Percentiles rank a stretch among this genome's conserved stretches.
Conservation (phyloP, 2,329 filamentous ascomycete genomes). For the Geosmithia flava region DNA sequence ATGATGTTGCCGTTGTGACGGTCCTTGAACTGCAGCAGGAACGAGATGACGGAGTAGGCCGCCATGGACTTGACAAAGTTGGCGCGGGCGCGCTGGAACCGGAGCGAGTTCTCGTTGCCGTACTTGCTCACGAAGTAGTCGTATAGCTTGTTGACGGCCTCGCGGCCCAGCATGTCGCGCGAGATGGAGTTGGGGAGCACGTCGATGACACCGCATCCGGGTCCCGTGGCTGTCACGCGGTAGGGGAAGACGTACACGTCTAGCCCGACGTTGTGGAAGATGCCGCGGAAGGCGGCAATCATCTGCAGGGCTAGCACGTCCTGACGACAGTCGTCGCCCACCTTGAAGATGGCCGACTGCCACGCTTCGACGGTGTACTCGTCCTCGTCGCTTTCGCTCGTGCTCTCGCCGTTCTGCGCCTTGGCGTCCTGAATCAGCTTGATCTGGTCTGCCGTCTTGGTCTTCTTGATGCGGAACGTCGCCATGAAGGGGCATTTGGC, state of each 20-base stretch:
- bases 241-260: conserved; percentile 97
- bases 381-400: conserved; percentile 17
- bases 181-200: conserved; percentile 96
- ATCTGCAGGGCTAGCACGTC: conserved; percentile 95
- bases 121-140: conserved; percentile 98
- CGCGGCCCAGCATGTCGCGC: conserved; percentile 94
- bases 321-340: conserved; percentile 95
- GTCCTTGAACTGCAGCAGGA: conserved; percentile 96
- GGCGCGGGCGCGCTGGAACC: conserved; percentile 86
- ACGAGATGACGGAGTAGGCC: conserved; percentile 93
- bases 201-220: conserved; percentile 95
- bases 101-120: conserved; percentile 86
- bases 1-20: conserved; percentile 99
- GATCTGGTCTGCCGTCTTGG: conserved; percentile 40
- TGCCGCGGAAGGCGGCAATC: conserved; percentile 93
- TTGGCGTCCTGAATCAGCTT: conserved; percentile 32
- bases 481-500: conserved; percentile 99
- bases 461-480: conserved; percentile 92
- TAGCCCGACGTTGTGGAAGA: conserved; percentile 88
- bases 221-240: conserved; percentile 91
- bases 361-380: conserved; percentile 69
- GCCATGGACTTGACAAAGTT: conserved; percentile 99
- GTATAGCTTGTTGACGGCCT: conserved; percentile 95
- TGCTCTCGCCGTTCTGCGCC: not conserved
- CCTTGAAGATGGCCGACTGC: conserved; percentile 99